Percentiles rank a stretch among this genome's conserved stretches.
Evolutionary conservation across 1,139 yeast species (phyloP).

Genomic region (Hyphopichia burtonii): DNA sequence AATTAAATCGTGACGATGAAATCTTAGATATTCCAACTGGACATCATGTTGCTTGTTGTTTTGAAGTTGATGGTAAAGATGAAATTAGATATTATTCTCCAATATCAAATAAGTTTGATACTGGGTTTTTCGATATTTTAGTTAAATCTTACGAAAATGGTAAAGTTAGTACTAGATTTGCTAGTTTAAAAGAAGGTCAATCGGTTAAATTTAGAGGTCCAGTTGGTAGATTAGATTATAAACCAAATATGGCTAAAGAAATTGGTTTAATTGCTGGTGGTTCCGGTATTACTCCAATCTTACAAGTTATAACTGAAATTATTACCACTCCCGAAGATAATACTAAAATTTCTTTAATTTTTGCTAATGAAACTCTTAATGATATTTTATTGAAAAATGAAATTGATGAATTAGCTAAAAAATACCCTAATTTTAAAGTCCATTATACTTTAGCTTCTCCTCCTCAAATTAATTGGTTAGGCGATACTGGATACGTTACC

Average conservation of each 20-base stretch:
- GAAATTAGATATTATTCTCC: conserved; percentile 73
- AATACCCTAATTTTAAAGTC: conserved; percentile 61
- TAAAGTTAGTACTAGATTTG: conserved; percentile 62
- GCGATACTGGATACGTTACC: conserved; percentile 59
- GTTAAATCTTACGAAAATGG: conserved; percentile 75
- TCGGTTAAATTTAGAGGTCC: conserved; percentile 74
- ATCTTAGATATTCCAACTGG: conserved; percentile 69
- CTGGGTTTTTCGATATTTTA: conserved; percentile 71
- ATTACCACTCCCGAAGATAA: conserved; percentile 66
- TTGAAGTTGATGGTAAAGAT: conserved; percentile 56
- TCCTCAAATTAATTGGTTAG: conserved; percentile 45
- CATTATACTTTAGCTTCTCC: conserved; percentile 36
- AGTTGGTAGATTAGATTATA: conserved; percentile 67
- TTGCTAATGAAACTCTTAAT: conserved; percentile 70
- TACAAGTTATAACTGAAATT: conserved; percentile 63
- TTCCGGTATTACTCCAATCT: conserved; percentile 76
- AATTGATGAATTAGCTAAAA: conserved; percentile 62
- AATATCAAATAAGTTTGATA: conserved; percentile 64
- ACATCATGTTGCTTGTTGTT: conserved; percentile 66
- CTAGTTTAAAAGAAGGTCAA: conserved; percentile 61
- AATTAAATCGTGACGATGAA: conserved; percentile 58
- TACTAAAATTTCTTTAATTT: conserved; percentile 60
- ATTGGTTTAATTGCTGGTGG: conserved; percentile 80
- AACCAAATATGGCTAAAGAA: conserved; percentile 57
- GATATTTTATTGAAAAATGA: conserved; percentile 71